Conservation (phyloP, 345 rosid species). For the Microcos paniculata region DNA sequence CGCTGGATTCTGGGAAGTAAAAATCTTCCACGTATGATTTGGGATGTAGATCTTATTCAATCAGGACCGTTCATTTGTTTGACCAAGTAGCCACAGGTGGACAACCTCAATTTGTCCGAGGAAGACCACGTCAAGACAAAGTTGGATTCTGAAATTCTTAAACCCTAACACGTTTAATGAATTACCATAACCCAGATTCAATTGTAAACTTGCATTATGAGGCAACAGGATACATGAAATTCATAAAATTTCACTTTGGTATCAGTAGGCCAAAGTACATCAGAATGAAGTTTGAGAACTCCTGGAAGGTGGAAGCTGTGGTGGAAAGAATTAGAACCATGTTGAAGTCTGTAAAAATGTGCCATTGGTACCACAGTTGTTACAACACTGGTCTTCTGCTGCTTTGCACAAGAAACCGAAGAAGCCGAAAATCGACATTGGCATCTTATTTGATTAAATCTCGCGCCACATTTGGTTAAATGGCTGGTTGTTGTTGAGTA, state of each 20-base stretch:
- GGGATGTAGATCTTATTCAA: background rate
- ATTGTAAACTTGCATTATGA: background rate
- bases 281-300: background rate
- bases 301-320: too few relatives aligned
- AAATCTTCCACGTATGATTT: background rate
- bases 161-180: too few relatives aligned
- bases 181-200: too few relatives aligned
- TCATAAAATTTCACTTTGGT: background rate
- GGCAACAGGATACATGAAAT: background rate
- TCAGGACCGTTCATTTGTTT: background rate
- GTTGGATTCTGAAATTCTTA: too few relatives aligned
- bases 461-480: constrained; percentile 18
- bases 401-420: background rate
- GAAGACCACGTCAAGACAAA: background rate
- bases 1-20: background rate
- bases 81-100: background rate
- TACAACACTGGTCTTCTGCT: background rate
- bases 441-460: background rate
- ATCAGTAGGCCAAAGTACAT: background rate
- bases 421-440: background rate
- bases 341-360: background rate
- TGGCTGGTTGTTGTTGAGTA: constrained; percentile 83
- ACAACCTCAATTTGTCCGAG: background rate
- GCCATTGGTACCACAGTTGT: background rate
- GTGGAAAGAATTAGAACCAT: too few relatives aligned